Evolutionary conservation across 1,284 basidiomycete genomes (phyloP).

Genomic region (Cystobasidium pallidum): DNA sequence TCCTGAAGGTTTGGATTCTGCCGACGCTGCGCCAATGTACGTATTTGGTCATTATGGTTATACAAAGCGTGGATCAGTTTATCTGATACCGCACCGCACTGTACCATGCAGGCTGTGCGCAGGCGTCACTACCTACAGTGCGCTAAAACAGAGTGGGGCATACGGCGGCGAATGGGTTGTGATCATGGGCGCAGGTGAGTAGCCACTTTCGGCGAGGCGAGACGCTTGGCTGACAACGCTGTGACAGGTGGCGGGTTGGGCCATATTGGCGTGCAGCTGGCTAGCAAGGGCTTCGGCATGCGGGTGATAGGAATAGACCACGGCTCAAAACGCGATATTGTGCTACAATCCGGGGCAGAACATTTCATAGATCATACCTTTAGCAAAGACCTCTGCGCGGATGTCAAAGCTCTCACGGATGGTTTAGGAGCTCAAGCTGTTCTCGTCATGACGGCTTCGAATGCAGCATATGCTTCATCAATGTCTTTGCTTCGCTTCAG

Average conservation of each 20-base stretch:
- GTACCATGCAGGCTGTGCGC: slow-evolving; percentile 44
- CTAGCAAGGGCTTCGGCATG: slow-evolving; percentile 33
- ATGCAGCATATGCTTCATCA: slow-evolving; percentile 39
- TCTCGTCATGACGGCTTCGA: slow-evolving; percentile 40
- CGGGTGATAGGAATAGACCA: slow-evolving; percentile 45
- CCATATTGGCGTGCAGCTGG: slow-evolving; percentile 37
- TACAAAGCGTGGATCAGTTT: no score
- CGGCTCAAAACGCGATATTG: slow-evolving; percentile 40
- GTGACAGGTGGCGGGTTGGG: slow-evolving; percentile 35
- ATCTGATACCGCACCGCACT: no score
- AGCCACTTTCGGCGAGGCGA: background rate
- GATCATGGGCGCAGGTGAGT: slow-evolving; percentile 35
- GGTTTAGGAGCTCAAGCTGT: slow-evolving; percentile 41
- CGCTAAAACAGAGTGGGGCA: slow-evolving; percentile 27
- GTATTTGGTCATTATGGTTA: background rate
- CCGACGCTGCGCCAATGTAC: slow-evolving; percentile 51
- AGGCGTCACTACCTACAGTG: slow-evolving; percentile 27
- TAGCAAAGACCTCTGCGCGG: slow-evolving; percentile 33
- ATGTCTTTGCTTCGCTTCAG: slow-evolving; percentile 29
- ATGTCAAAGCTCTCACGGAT: slow-evolving; percentile 41
- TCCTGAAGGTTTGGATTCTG: slow-evolving; percentile 52
- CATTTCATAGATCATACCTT: slow-evolving; percentile 43
- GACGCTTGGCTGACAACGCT: background rate
- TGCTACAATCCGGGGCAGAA: slow-evolving; percentile 31
- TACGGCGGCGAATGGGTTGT: slow-evolving; percentile 29